These are phyloP conservation scores for Dimargaris xerosporica DNA, from an alignment of 192 early-diverging fungal species.

Conservation along the genomic window DNA sequence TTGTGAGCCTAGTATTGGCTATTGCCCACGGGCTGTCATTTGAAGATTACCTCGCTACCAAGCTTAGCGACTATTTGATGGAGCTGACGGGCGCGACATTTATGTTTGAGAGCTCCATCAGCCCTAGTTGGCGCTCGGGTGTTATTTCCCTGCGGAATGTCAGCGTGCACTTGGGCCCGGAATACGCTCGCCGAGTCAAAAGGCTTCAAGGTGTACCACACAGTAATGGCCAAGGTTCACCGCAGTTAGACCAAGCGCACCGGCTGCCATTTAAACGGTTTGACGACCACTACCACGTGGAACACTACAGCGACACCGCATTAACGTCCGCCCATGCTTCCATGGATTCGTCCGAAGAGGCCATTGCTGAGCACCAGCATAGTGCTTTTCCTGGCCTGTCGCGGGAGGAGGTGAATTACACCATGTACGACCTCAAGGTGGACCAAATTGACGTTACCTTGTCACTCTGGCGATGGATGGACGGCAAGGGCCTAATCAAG, in stretches of 20 bases:
- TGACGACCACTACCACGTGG: conserved; percentile 8
- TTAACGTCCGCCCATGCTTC: conserved; percentile 11
- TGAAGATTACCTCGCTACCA: conserved; percentile 68
- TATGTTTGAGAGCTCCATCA: conserved; percentile 78
- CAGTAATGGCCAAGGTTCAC: too few species aligned
- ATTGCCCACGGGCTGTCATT: conserved; percentile 70
- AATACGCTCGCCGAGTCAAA: conserved; percentile 19
- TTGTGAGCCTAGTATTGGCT: conserved; percentile 61
- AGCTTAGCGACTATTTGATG: conserved; percentile 66
- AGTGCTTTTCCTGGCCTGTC: not conserved
- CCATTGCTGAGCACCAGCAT: too few species aligned
- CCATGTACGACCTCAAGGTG: conserved; percentile 72
- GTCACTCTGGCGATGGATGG: conserved; percentile 76
- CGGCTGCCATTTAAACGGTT: not conserved
- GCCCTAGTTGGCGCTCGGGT: conserved; percentile 84
- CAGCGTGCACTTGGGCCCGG: conserved; percentile 29
- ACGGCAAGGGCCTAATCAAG: conserved; percentile 69
- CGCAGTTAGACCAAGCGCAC: not conserved
- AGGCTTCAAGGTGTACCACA: not conserved
- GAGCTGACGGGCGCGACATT: conserved; percentile 65
- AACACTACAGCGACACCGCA: conserved; percentile 14
- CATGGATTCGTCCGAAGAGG: too few species aligned
- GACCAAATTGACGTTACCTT: conserved; percentile 70
- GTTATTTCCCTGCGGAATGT: conserved; percentile 80
- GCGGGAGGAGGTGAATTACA: conserved; percentile 63